phyloP scores from a whole-genome alignment of 768 basidiomycete genomes.

The Leccinum aurantiacum region DNA sequence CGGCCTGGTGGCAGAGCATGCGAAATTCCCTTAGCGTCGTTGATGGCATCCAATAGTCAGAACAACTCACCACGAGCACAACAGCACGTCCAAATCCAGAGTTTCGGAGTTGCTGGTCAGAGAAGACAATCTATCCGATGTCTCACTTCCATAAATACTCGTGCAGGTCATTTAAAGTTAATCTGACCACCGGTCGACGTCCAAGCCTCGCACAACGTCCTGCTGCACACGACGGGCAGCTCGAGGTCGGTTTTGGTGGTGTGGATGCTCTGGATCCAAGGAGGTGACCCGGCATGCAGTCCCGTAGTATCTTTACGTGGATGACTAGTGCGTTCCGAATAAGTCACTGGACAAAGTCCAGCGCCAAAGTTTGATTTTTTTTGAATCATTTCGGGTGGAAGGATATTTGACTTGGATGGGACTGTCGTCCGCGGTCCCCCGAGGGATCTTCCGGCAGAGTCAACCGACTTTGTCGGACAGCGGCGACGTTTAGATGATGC shows the following conservation, averaged over 20 bases:
- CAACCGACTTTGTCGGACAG: neutral
- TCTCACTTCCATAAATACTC: too few relatives aligned
- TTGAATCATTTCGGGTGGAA: too few relatives aligned
- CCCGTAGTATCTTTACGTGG: neutral
- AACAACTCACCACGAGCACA: conserved; percentile 22
- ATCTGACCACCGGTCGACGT: neutral
- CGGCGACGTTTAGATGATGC: neutral
- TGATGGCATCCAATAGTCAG: neutral
- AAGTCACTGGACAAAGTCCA: too few relatives aligned
- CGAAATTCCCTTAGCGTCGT: neutral
- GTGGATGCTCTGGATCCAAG: neutral
- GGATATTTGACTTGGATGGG: too few relatives aligned
- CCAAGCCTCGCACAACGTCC: neutral
- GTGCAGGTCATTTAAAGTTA: neutral
- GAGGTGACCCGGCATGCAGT: neutral
- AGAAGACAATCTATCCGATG: too few relatives aligned
- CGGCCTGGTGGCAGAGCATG: conserved; percentile 16
- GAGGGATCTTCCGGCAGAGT: neutral
- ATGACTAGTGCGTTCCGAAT: too few relatives aligned
- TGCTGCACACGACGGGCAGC: neutral
- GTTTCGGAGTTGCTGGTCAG: neutral
- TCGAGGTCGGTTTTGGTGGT: neutral
- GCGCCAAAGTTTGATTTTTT: too few relatives aligned
- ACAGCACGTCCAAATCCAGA: neutral
- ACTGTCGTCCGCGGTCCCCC: too few relatives aligned